Evolutionary conservation across 345 rosid genomes (phyloP).

Genomic region (Salix purpurea): DNA sequence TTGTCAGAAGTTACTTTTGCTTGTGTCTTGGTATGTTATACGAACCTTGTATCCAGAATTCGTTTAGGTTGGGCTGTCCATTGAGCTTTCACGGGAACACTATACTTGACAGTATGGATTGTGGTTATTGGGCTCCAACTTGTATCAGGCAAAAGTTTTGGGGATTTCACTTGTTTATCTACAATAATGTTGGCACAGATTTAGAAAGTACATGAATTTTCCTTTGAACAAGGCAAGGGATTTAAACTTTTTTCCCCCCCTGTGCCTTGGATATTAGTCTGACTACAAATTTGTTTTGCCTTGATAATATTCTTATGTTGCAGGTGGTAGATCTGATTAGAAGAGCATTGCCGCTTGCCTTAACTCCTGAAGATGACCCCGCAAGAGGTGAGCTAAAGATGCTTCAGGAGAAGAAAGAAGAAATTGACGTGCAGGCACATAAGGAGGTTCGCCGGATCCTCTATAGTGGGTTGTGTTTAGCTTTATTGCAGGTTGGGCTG

Average conservation of each 20-base stretch:
- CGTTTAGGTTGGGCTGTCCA: neutral
- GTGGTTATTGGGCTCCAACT: neutral
- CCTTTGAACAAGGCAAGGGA: neutral
- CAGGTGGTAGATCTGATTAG: conserved; percentile 87
- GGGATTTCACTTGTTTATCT: neutral
- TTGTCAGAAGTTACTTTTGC: neutral
- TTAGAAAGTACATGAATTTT: neutral
- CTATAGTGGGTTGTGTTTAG: conserved; percentile 63
- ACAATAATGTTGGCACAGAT: too few species aligned
- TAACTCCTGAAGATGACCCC: conserved; percentile 63
- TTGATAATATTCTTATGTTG: neutral
- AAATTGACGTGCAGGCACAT: conserved; percentile 83
- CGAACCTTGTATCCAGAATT: neutral
- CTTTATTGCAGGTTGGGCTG: conserved; percentile 56
- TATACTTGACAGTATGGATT: neutral
- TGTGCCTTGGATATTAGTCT: neutral
- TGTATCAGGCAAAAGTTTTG: neutral
- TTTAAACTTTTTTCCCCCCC: neutral
- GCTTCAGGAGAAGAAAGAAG: conserved; percentile 68
- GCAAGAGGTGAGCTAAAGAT: conserved; percentile 57
- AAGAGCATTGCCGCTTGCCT: conserved; percentile 72
- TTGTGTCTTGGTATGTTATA: neutral
- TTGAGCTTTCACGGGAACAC: neutral
- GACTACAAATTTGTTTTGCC: neutral
- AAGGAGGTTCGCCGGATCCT: conserved; percentile 78